Base-by-base conservation (phyloP, 257 asterid species). In the Solanum virginianum region DNA sequence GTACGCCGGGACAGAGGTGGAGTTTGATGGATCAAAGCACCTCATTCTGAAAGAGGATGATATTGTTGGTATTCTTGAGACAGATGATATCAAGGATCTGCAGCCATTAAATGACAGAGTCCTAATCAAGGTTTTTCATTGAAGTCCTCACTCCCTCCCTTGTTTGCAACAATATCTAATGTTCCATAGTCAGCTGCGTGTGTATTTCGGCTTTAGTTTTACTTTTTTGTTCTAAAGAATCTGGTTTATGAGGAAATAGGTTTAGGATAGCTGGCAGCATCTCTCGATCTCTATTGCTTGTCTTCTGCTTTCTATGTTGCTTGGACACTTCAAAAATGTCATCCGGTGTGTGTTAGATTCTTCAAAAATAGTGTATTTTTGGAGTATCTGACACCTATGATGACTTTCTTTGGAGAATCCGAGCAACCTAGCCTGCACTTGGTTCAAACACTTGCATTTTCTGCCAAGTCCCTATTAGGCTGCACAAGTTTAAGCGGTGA, bases 1-100 rank as follows among this genome's bases (percentile, higher is more conserved):
- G 89, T 97, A 95, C 54, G 98, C 98, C 2, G 99, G 99, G 51
- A 97, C 98, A 1, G 99, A 97, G 90, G 98, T 97, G 22, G 98
- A 97, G 84, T 97, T 97, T 85, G 84, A 97, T 24, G 98, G 98
- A 47, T 45, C 91, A 7, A 93, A 88, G 63, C 99, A 97, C 88
- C 93, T 97, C 83, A 94, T 95, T 74, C 83, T 97, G 90, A 97
- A 92, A 91, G 99, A 97, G 89, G 99, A 97, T 87, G 99, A 97
- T 80, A 90, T 97, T 86, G 94, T 95, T 66, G 99, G 98, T 81
- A 87, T 84, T 83, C 98, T 97, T 81, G 98, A 94, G 26, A 90
- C 98, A 3, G 98, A 97, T 49, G 99, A 97, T 29, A 85, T 94
- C 14, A 95, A 95, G 88, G 98, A 97, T 83, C 54, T 97, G 93